phyloP scores from a whole-genome alignment of 192 early-diverging fungal species.

The Radiomyces spectabilis region DNA sequence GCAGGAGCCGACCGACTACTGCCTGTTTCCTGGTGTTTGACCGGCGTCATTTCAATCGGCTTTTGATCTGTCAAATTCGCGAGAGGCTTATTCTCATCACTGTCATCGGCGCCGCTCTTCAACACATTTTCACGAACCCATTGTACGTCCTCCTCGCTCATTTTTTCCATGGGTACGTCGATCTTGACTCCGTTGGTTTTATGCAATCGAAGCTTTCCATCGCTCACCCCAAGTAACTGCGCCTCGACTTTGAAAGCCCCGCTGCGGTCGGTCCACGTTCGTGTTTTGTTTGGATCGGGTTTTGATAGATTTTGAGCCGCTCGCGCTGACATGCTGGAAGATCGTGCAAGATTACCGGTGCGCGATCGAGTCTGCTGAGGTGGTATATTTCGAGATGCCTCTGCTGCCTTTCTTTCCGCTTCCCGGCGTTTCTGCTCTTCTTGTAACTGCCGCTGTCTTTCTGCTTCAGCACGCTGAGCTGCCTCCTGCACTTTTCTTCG shows the following conservation, averaged over 20 bases:
- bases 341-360: too few species aligned
- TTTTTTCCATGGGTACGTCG: conserved; percentile 82
- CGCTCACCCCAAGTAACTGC: conserved; percentile 68
- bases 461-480: conserved; percentile 9
- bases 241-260: conserved; percentile 93
- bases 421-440: conserved; percentile 27
- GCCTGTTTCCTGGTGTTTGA: background rate
- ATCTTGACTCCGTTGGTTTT: conserved; percentile 95
- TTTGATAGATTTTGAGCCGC: too few species aligned
- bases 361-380: background rate
- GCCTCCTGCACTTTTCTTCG: conserved; percentile 28
- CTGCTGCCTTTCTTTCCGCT: conserved; percentile 7
- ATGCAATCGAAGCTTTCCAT: conserved; percentile 87
- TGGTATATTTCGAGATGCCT: background rate
- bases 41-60: too few species aligned
- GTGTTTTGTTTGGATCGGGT: conserved; percentile 22
- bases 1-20: conserved; percentile 17
- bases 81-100: background rate
- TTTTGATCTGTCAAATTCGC: background rate
- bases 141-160: conserved; percentile 58
- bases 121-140: too few species aligned
- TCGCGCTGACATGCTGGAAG: too few species aligned
- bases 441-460: conserved; percentile 12
- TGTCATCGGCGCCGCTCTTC: too few species aligned
- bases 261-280: conserved; percentile 90